Conservation (phyloP, 1,139 yeast species). For the Suhomyces guaymorum region DNA sequence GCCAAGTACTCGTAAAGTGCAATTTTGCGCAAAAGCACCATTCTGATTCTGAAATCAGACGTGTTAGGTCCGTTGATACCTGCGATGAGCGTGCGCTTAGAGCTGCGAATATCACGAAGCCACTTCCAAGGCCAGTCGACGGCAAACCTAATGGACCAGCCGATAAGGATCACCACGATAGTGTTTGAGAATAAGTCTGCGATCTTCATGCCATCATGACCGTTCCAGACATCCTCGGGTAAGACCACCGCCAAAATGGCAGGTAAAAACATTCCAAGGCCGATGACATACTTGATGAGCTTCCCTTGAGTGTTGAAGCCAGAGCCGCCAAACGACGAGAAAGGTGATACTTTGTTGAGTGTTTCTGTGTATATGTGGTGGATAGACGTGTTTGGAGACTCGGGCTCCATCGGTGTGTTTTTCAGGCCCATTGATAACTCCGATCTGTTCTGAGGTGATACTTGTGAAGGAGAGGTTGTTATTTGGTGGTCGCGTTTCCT, state of each 20-base stretch:
- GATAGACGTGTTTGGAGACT: no score
- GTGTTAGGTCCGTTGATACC: background rate
- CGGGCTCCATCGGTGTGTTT: no score
- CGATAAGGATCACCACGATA: conserved; percentile 28
- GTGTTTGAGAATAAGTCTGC: conserved; percentile 30
- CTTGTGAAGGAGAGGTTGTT: no score
- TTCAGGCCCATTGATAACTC: no score
- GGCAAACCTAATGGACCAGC: conserved; percentile 29
- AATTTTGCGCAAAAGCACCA: conserved; percentile 18
- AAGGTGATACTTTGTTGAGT: no score
- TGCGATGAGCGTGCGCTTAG: conserved; percentile 18
- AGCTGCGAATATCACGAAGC: conserved; percentile 26
- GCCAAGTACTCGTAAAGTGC: conserved; percentile 26
- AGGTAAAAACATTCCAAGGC: conserved; percentile 15
- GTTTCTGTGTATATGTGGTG: no score
- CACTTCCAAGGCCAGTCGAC: conserved; percentile 43
- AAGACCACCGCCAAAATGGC: conserved; percentile 14
- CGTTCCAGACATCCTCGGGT: conserved; percentile 15
- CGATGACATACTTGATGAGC: conserved; percentile 14
- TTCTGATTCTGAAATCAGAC: conserved; percentile 9
- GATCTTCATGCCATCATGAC: conserved; percentile 11
- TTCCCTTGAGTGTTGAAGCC: no score
- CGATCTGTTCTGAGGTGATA: no score
- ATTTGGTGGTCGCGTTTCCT: no score
- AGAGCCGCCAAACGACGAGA: conserved; percentile 7